phyloP scores from a whole-genome alignment of 2,329 filamentous ascomycete species.

The Neonectria faginata region DNA sequence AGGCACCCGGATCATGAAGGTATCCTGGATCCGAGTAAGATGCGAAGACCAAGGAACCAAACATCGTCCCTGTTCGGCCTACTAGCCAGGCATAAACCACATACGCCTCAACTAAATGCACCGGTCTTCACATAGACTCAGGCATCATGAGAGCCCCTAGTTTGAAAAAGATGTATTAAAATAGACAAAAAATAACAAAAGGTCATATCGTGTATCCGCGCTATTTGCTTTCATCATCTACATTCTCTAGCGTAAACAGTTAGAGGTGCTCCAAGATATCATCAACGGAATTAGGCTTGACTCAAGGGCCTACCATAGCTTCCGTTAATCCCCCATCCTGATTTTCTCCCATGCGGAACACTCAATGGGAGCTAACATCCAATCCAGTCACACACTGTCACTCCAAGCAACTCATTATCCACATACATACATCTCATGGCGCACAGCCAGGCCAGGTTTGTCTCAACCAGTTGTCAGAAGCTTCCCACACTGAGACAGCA shows the following conservation, averaged over 20 bases:
- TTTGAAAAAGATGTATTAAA: constrained; percentile 12
- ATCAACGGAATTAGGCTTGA: too few species aligned
- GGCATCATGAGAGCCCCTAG: neutral
- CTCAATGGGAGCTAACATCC: neutral
- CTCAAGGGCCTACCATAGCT: neutral
- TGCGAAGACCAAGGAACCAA: neutral
- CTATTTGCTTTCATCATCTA: constrained; percentile 2
- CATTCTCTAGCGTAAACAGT: constrained; percentile 1
- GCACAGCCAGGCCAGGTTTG: neutral
- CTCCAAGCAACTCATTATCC: neutral
- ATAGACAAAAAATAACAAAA: constrained; percentile 6
- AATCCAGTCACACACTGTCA: neutral
- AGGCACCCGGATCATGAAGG: neutral
- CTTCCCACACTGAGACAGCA: neutral
- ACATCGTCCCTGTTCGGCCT: neutral
- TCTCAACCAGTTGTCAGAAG: neutral
- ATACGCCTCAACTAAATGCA: neutral
- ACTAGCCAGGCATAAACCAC: constrained; percentile 1
- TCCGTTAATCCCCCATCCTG: neutral
- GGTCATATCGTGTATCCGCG: neutral
- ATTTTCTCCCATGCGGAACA: neutral
- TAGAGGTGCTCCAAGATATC: neutral
- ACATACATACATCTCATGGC: neutral
- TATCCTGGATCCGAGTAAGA: neutral
- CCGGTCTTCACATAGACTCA: neutral